Percentiles rank a stretch among this genome's conserved stretches.
These are phyloP conservation scores for Sequoia sempervirens DNA, from an alignment of 75 land plant species.

Conservation along the genomic window DNA sequence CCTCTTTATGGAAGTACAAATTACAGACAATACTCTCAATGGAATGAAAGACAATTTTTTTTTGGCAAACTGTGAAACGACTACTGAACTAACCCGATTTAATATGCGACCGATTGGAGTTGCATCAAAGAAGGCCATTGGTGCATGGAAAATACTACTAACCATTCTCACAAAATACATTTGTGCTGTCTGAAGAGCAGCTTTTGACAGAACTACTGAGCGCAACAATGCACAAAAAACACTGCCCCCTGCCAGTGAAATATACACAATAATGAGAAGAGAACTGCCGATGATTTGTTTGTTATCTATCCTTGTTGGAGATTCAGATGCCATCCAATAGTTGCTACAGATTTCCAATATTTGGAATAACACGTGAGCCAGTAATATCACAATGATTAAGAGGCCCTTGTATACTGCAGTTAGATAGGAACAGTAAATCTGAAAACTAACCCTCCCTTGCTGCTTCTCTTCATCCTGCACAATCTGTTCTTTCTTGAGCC, in stretches of 20 bases:
- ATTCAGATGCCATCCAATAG: slow-evolving; percentile 96
- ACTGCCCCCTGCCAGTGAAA: too few species aligned
- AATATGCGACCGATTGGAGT: slow-evolving; percentile 87
- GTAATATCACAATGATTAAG: slow-evolving; percentile 41
- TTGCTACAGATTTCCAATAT: slow-evolving; percentile 70
- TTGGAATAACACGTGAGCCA: slow-evolving; percentile 66
- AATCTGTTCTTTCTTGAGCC: slow-evolving; percentile 29
- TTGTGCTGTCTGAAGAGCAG: too few species aligned
- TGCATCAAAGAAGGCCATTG: slow-evolving; percentile 89
- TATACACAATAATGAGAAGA: too few species aligned
- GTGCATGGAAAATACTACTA: too few species aligned
- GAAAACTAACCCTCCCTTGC: slow-evolving; percentile 51
- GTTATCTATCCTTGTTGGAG: slow-evolving; percentile 50
- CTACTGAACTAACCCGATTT: slow-evolving; percentile 57
- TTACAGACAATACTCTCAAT: background rate
- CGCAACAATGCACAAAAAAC: too few species aligned
- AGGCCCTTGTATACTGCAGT: slow-evolving; percentile 52
- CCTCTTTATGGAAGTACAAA: background rate
- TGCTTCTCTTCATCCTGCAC: slow-evolving; percentile 68
- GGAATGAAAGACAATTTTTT: background rate
- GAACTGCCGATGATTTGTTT: slow-evolving; percentile 33
- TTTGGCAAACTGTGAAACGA: background rate
- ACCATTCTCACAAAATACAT: too few species aligned
- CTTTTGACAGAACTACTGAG: too few species aligned
- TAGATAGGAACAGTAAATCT: slow-evolving; percentile 77